Evolutionary conservation across 352 stramenopile genomes (phyloP).

Genomic region (Blastocystis sp.): DNA sequence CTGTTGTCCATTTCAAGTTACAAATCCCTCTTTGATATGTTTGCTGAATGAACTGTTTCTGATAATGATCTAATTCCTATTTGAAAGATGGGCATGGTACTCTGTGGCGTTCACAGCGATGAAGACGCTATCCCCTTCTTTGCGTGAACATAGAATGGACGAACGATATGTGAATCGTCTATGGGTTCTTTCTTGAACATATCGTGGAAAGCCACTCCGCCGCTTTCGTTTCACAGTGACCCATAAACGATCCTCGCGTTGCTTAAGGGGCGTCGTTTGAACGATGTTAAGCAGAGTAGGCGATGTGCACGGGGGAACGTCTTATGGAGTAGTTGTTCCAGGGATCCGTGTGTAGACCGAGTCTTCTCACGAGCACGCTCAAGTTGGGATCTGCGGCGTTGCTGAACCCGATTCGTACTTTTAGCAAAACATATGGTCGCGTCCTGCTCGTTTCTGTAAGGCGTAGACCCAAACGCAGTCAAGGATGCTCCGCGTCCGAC

Average conservation of each 20-base stretch:
- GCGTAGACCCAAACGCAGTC: constrained; percentile 65
- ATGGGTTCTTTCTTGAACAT: too few relatives aligned
- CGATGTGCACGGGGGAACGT: not conserved
- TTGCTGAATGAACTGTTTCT: too few relatives aligned
- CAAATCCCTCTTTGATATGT: too few relatives aligned
- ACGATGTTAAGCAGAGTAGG: constrained; percentile 59
- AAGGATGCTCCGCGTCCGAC: constrained; percentile 61
- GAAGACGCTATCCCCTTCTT: too few relatives aligned
- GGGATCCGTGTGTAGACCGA: constrained; percentile 18
- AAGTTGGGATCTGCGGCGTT: not conserved
- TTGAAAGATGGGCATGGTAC: too few relatives aligned
- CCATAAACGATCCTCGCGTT: not conserved
- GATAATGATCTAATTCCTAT: too few relatives aligned
- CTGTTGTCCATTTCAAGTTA: too few relatives aligned
- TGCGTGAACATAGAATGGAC: too few relatives aligned
- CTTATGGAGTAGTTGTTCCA: constrained; percentile 62
- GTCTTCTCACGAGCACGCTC: not conserved
- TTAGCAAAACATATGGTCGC: constrained; percentile 72
- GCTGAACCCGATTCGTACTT: constrained; percentile 19
- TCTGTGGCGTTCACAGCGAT: too few relatives aligned
- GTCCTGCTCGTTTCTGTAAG: not conserved
- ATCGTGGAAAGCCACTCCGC: not conserved
- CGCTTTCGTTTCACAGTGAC: not conserved
- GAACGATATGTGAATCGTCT: too few relatives aligned
- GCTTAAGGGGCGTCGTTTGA: not conserved